These are phyloP conservation scores for Volvariella volvacea DNA, from an alignment of 1,284 basidiomycete genomes.

Conservation along the genomic window DNA sequence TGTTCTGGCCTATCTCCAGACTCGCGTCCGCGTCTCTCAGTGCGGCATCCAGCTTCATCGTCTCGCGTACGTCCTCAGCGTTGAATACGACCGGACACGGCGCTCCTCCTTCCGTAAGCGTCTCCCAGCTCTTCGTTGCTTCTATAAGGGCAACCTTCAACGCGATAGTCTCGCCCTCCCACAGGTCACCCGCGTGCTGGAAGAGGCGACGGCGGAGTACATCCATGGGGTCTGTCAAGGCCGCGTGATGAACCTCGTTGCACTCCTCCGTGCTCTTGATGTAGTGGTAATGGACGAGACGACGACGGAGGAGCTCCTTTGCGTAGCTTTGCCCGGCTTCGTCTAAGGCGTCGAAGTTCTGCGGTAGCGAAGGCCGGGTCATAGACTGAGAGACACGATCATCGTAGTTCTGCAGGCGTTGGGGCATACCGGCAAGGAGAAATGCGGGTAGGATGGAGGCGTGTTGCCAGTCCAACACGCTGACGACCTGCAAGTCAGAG, in stretches of 20 bases:
- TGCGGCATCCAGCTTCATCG: conserved; percentile 25
- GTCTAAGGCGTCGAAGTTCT: conserved; percentile 27
- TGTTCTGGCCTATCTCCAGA: conserved; percentile 18
- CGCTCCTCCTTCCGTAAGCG: conserved; percentile 24
- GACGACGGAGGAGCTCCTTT: conserved; percentile 27
- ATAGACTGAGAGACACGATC: conserved; percentile 30
- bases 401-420: conserved; percentile 36
- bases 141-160: conserved; percentile 35
- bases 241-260: conserved; percentile 33
- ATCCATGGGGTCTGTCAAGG: conserved; percentile 25
- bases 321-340: conserved; percentile 20
- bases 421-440: conserved; percentile 39
- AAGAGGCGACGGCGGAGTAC: conserved; percentile 32
- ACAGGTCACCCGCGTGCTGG: conserved; percentile 28
- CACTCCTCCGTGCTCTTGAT: conserved; percentile 30
- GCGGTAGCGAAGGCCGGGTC: conserved; percentile 30
- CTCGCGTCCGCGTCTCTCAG: conserved; percentile 23
- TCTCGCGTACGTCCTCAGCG: conserved; percentile 31
- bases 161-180: conserved; percentile 40
- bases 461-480: conserved; percentile 37
- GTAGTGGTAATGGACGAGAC: conserved; percentile 42
- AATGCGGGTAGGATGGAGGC: conserved; percentile 39
- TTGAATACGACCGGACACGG: conserved; percentile 41
- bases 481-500: conserved; percentile 23
- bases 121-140: conserved; percentile 29